A percentile compares a stretch with the other conserved stretches of the same genome.
phyloP scores from a whole-genome alignment of 495 filamentous ascomycete species.

The Lentithecium fluviatile region DNA sequence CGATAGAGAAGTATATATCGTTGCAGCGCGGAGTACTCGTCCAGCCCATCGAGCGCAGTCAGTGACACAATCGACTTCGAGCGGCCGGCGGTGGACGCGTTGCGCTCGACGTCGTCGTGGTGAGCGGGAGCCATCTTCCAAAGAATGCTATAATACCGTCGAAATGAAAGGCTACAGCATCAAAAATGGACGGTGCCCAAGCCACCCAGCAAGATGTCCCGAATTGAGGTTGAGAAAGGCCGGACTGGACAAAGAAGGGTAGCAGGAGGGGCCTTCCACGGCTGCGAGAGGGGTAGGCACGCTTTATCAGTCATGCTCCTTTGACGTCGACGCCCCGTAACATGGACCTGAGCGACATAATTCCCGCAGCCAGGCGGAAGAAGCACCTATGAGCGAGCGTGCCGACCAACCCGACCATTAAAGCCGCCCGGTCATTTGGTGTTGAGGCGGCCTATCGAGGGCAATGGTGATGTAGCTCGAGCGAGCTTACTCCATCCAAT shows the following conservation, averaged over 20 bases:
- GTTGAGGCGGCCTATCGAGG: background rate
- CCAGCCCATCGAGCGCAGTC: conserved; percentile 23
- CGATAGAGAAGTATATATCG: conserved; percentile 45
- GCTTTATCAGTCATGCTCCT: conserved; percentile 1
- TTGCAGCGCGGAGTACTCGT: conserved; percentile 44
- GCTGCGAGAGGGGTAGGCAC: background rate
- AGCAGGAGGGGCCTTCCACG: background rate
- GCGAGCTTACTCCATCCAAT: background rate
- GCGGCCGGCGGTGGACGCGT: background rate
- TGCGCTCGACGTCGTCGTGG: background rate
- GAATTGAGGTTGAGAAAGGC: background rate
- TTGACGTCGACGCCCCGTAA: background rate
- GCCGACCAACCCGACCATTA: background rate
- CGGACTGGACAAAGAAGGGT: background rate
- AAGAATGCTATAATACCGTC: background rate
- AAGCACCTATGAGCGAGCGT: background rate
- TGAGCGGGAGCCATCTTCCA: background rate
- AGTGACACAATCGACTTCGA: conserved; percentile 19
- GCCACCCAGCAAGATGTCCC: background rate
- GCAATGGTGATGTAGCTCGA: background rate
- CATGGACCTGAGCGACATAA: background rate
- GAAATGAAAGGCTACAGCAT: background rate
- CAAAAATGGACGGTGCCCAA: background rate
- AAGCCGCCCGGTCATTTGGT: background rate
- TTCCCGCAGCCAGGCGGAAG: background rate